Base-by-base conservation (phyloP, 2,329 filamentous ascomycete species). In the Xenosphaeropsis pyriputrescens region DNA sequence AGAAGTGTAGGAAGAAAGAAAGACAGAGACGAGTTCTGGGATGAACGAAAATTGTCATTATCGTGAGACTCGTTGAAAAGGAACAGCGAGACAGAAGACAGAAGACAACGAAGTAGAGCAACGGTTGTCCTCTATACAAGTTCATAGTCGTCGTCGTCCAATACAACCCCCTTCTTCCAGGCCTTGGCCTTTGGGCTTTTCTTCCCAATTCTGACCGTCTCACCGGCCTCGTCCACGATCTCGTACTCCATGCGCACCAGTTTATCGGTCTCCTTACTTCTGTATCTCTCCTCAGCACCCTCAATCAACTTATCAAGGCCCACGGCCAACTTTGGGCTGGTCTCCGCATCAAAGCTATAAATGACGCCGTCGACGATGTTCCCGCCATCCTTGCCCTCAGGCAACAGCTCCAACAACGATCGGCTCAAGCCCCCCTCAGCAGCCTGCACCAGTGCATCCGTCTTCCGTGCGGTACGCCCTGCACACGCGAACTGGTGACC, bases 161-260 rank as follows among this genome's bases (percentile, higher is more conserved):
- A 39, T 6, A 40, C 31, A 12, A 31, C 32, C 15, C 35, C 39
- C 32, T 38, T 30, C 41, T 36, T 41, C 14, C 38, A 36, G 36
- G 46, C 44, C 39, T 44, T 47, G 37, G 47, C 44, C 45, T 49
- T 54, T 2, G 52, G 51, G 34, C 47, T 52, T 7, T 32, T 38
- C 42, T 45, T 49, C 41, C 46, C 50, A 32, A 43, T 43, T 41
- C 49, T 49, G 4, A 36, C 41, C 7, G 40, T 47, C 45, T 56
- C 51, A 4, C 54, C 54, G 4, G 49, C 40, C n/a, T 41, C 42
- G 42, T 57, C 54, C 18, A 57, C 35, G 14, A 57, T 50, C 43
- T 55, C 54, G 34, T 54, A 57, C 36, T 57, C 54, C 6, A 44
- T 48, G 33, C 45, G 45, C 7, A 57, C 41, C 29, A 57, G 51